These are phyloP conservation scores for Obelidium mucronatum DNA, from an alignment of 192 early-diverging fungal genomes.

Conservation along the genomic window DNA sequence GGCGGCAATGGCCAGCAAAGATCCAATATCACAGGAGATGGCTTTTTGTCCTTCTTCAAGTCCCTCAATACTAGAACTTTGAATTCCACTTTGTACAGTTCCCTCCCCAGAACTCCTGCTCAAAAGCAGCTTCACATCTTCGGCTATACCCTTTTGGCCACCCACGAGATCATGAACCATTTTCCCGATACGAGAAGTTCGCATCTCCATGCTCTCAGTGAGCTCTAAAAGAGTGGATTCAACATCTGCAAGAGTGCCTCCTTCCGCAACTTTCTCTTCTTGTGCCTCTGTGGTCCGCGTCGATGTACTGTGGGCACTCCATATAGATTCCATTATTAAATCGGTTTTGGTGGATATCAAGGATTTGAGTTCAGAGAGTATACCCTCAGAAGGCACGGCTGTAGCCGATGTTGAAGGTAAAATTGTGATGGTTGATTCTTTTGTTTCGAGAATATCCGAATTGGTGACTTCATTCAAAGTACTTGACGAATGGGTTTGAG, in stretches of 20 bases:
- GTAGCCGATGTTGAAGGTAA: neutral
- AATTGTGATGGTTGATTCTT: neutral
- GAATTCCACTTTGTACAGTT: neutral
- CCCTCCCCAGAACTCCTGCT: neutral
- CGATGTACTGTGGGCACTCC: constrained; percentile 28
- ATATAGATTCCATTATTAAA: constrained; percentile 34
- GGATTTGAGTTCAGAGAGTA: too few species aligned
- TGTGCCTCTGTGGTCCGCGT: neutral
- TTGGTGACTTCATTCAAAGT: neutral
- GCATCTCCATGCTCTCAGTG: constrained; percentile 53
- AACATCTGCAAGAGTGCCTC: constrained; percentile 23
- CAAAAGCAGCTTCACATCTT: constrained; percentile 3
- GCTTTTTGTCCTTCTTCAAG: neutral
- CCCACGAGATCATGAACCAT: constrained; percentile 57
- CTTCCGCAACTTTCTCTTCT: neutral
- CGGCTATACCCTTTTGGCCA: constrained; percentile 18
- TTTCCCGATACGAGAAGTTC: constrained; percentile 53
- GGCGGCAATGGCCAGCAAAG: constrained; percentile 20
- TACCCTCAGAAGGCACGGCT: too few species aligned
- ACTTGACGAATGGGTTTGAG: neutral
- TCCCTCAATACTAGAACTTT: neutral
- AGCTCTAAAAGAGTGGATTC: constrained; percentile 45
- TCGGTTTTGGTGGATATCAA: constrained; percentile 5
- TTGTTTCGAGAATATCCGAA: too few species aligned
- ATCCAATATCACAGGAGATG: neutral